Evolutionary conservation across 208 protist genomes (phyloP), one percentile per base, ranked within the genome.

Genomic region (Willaertia magna): DNA sequence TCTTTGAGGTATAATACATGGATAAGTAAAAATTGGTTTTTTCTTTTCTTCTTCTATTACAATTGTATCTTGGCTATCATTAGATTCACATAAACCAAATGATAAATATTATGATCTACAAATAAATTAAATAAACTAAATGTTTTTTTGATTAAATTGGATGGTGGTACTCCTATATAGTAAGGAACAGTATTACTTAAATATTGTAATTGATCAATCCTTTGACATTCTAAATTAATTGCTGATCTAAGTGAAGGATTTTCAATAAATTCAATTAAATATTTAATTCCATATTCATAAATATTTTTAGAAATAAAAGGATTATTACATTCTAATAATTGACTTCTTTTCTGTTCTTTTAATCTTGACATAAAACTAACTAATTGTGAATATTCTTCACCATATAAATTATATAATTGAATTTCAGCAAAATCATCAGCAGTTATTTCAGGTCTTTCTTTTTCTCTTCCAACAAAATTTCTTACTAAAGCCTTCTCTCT

Each of bases 401-500:
- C 59, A 6, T 39, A 14, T 34, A 79, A 51, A 0, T 85, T 20
- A 20, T 51, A 34, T 40, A 89, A 61, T 40, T 86, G 74, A 55
- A 74, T 22, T 30, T 79, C 51, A 30, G 79, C 26, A 67, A 92
- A 44, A 47, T 92, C 89, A 48, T 86, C 87, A n/a, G 82, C 39
- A 26, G 88, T 89, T n/a, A 92, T 67, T 3, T 51, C 9, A 3
- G 90, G 79, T 44, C 90, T 79, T 47, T 92, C 90, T 46, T 91
- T 90, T 74, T 88, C 84, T 75, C 90, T 46, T 30, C 90, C 90
- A 7, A 89, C 87, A 83, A 92, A 92, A 26, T 92, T 92, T 55
- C 61, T 85, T 14, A 92, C 88, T 34, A 85, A 40, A 16, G 59
- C 44, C 30, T 89, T 18, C 34, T 89, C 87, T 46, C 81, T 74